Conservation (phyloP, 2,329 filamentous ascomycete genomes). For the Paramyrothecium roridum region DNA sequence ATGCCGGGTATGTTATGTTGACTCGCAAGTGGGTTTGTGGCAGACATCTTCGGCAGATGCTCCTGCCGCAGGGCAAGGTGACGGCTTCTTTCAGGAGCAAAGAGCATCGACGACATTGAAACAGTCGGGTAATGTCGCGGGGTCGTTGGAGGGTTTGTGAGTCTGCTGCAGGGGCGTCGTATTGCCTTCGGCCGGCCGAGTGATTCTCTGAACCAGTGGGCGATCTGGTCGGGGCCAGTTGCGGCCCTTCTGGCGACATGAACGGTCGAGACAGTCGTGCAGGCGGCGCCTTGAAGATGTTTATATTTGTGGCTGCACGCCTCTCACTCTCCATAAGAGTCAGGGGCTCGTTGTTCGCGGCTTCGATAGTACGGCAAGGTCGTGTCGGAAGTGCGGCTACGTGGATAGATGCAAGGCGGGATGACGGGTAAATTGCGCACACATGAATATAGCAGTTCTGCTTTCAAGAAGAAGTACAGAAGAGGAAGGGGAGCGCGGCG, state of each 20-base stretch:
- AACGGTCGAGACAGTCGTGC: not conserved
- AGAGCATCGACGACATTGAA: constrained; percentile 77
- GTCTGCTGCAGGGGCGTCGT: not conserved
- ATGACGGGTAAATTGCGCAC: not conserved
- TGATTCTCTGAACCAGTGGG: constrained; percentile 4
- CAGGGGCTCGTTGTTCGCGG: not conserved
- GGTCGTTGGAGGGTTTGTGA: constrained; percentile 11
- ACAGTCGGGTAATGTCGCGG: constrained; percentile 54
- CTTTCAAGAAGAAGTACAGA: too few species aligned
- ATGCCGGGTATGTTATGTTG: constrained; percentile 75
- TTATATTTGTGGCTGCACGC: not conserved
- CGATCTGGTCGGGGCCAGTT: constrained; percentile 4
- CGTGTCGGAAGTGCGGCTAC: not conserved
- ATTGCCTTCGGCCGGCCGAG: not conserved
- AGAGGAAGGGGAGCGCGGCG: not conserved
- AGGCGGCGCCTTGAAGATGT: not conserved
- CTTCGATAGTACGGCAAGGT: not conserved
- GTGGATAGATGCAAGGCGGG: not conserved
- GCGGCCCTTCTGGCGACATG: constrained; percentile 9
- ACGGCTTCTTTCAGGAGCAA: constrained; percentile 64
- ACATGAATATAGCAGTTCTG: not conserved
- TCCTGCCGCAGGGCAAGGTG: constrained; percentile 78
- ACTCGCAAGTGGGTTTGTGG: constrained; percentile 61
- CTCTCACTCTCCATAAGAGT: not conserved
- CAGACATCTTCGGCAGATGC: constrained; percentile 72